phyloP scores from a whole-genome alignment of 2,329 filamentous ascomycete genomes.

The Ophiostoma novo-ulmi region DNA sequence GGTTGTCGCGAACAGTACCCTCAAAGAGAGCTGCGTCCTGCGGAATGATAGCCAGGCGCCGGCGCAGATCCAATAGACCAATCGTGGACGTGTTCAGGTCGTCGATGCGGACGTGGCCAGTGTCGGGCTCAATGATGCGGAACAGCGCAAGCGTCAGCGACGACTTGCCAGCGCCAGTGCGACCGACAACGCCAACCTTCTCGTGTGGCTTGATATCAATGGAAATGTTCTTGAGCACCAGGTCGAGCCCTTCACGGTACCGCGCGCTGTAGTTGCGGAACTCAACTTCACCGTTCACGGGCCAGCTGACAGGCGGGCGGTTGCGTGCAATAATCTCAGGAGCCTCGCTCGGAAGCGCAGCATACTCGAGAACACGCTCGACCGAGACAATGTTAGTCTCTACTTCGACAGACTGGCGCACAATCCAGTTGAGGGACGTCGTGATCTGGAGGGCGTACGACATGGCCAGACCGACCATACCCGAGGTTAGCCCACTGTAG shows the following conservation, averaged over 20 bases:
- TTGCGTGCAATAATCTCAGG: slow-evolving; percentile 87
- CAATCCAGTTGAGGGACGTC: slow-evolving; percentile 97
- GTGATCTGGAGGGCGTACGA: slow-evolving; percentile 97
- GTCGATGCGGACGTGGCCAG: slow-evolving; percentile 84
- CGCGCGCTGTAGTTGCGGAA: slow-evolving; percentile 93
- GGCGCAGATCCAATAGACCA: slow-evolving; percentile 79
- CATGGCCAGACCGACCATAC: slow-evolving; percentile 87
- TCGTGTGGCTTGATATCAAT: slow-evolving; percentile 92
- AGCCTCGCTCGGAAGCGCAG: slow-evolving; percentile 82
- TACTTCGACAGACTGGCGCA: slow-evolving; percentile 97
- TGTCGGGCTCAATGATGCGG: slow-evolving; percentile 84
- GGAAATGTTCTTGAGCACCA: slow-evolving; percentile 89
- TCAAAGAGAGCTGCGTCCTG: slow-evolving; percentile 92
- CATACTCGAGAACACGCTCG: slow-evolving; percentile 94
- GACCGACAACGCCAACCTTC: slow-evolving; percentile 95
- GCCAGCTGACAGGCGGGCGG: slow-evolving; percentile 85
- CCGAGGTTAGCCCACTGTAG: slow-evolving; percentile 59
- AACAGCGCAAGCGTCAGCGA: slow-evolving; percentile 89
- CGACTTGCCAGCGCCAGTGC: slow-evolving; percentile 93
- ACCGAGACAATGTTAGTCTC: slow-evolving; percentile 99
- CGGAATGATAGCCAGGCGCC: slow-evolving; percentile 90
- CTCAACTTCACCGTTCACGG: slow-evolving; percentile 76
- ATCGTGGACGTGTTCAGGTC: slow-evolving; percentile 83
- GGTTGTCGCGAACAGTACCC: slow-evolving; percentile 73
- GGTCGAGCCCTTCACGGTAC: slow-evolving; percentile 82